Base-by-base conservation (phyloP, 441 rosid species). In the Euphorbia schlechtendalii region DNA sequence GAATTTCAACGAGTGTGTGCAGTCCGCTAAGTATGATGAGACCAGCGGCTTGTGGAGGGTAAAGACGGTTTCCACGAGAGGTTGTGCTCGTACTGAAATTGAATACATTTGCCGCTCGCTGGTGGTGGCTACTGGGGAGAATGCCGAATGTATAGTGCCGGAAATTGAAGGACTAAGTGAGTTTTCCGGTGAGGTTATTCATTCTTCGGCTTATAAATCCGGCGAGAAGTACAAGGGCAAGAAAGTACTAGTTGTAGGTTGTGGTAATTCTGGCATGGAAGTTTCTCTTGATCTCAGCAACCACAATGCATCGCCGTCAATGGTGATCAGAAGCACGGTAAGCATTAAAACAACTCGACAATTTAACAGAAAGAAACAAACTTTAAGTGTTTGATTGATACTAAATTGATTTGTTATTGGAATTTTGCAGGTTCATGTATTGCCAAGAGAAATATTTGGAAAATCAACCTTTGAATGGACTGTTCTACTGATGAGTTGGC, bases 181-280 rank as follows among this genome's bases (percentile, higher is more conserved):
- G 2, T 87, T 87, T 22, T 78, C 74, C 1, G 96, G 92, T 1
- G 61, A 65, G 67, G 81, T 92, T 53, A 65, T 70, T 21, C 98
- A 92, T 40, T 84, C 90, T 32, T 73, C 92, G 64, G 90, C 84
- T 30, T 92, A 89, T 45, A 87, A 86, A 73, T 82, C 93, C 2
- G 98, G 96, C 5, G 83, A 78, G 59, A 78, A 67, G 59, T 84
- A 73, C 65, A 53, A 76, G 0, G 90, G 88, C 3, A 83, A 92
- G 75, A 73, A 69, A 15, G 96, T 92, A 0, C 73, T 92, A 5
- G 96, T 92, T 0, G 96, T 92, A 4, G 98, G 98, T 22, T 89
- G 98, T 49, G 96, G 96, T 15, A 87, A 92, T 76, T 89, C 98
- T 1, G 96, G 96, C 57, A 92, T 92, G 98, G 96, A 92, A 64